Percentiles rank a stretch among this genome's conserved stretches.
Evolutionary conservation across 1,284 basidiomycete species (phyloP).

Genomic region (Psilocybe mexicana): DNA sequence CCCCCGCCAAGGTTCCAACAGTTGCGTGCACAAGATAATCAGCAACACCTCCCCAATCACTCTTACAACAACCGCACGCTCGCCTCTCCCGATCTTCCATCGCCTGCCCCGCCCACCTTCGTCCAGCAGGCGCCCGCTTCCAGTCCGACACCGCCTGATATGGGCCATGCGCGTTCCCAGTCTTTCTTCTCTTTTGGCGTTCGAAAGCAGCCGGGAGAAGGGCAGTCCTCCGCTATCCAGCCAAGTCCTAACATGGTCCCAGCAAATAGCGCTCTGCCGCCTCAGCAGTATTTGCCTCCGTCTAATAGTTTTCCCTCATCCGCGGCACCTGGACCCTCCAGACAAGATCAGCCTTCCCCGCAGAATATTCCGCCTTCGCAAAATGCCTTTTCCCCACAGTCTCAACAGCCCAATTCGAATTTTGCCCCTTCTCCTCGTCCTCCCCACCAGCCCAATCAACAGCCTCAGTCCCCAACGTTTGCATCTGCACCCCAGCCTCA

Average conservation of each 20-base stretch:
- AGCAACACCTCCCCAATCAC: conserved; percentile 18
- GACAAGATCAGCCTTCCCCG: conserved; percentile 18
- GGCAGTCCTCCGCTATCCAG: conserved; percentile 10
- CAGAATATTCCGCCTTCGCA: conserved; percentile 18
- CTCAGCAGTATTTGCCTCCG: conserved; percentile 15
- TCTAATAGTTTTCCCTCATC: conserved; percentile 12
- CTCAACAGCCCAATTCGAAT: conserved; percentile 10
- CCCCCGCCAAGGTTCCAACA: conserved; percentile 27
- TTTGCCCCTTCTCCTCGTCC: conserved; percentile 4
- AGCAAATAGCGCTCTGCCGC: conserved; percentile 1
- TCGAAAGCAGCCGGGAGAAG: conserved; percentile 22
- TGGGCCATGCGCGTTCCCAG: conserved; percentile 29
- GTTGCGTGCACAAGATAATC: conserved; percentile 20
- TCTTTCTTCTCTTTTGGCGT: conserved; percentile 35
- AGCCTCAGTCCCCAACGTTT: conserved; percentile 17
- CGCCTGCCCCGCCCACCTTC: not conserved
- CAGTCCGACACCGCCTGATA: conserved; percentile 13
- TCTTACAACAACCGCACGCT: conserved; percentile 7
- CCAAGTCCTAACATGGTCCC: conserved; percentile 15
- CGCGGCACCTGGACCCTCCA: conserved; percentile 6
- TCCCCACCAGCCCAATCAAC: conserved; percentile 17
- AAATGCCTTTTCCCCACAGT: conserved; percentile 8
- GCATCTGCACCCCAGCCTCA: conserved; percentile 5
- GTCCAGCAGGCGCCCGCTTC: not conserved
- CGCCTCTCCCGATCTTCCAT: not conserved